Base-by-base conservation (phyloP, 371 early-diverging fungal species). In the Lichtheimia ornata region DNA sequence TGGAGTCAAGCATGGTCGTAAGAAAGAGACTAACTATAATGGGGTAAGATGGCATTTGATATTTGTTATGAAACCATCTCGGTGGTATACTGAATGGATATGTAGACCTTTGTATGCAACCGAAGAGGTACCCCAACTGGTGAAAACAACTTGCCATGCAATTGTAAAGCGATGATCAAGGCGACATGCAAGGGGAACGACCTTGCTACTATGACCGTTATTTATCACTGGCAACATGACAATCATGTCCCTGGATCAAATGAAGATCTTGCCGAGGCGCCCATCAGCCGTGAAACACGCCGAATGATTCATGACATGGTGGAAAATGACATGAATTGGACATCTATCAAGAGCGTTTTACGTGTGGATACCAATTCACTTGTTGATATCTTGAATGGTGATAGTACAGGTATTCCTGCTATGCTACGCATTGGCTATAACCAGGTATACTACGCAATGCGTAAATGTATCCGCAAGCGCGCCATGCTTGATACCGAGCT, bases 391-490 rank as follows among this genome's bases (percentile, higher is more conserved):
- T 22, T 53, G 11, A 25, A 52, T 47, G 27, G 47, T 6, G 40
- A 45, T 30, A 18, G 14, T 61, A 41, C 7, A 1, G 27, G 20
- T 4, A 14, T 61, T 1, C 61, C 61, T 30, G n/a, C 40, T 24
- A 5, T 35, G 0, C 28, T 61, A n/a, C 35, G 61, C 24, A 43
- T 53, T 30, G 20, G 25, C 25, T 61, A 54, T 45, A 45, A 53
- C 24, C 49, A 53, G 17, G 54, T 61, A 3, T 61, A 53, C 18
- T 53, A 61, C 30, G 45, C 61, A 3, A 61, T 61, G 53, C 24
- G 20, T 1, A 61, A 27, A 2, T 35, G 25, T 14, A 7, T 61
- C 5, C 9, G 27, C 7, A 41, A 47, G 35, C 30, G 41, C n/a
- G 43, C 61, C 4, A 20, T 45, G 17, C 41, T 61, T 9, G 14